These are phyloP conservation scores for Neofusicoccum sp. DNA, from an alignment of 2,329 filamentous ascomycete genomes.

Conservation along the genomic window DNA sequence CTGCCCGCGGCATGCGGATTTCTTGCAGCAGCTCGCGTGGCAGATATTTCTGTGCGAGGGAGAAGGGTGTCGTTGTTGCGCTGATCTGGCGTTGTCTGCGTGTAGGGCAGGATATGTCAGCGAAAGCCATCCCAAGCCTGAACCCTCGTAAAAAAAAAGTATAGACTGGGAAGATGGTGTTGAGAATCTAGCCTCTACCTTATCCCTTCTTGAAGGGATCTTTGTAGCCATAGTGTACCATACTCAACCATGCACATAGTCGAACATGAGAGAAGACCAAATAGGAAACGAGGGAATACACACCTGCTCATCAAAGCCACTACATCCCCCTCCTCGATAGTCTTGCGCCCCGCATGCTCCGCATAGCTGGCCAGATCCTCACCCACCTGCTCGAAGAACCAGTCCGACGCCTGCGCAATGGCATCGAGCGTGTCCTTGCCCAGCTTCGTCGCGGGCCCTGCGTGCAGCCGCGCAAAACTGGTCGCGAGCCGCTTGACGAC, in stretches of 20 bases:
- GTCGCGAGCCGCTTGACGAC: conserved; percentile 74
- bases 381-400: conserved; percentile 87
- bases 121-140: conserved; percentile 19
- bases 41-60: conserved; percentile 79
- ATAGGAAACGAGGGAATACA: conserved; percentile 34
- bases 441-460: conserved; percentile 68
- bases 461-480: conserved; percentile 69
- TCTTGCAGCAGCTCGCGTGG: conserved; percentile 83
- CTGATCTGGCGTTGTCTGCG: conserved; percentile 76
- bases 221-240: conserved; percentile 25
- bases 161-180: conserved; percentile 21
- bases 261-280: conserved; percentile 21
- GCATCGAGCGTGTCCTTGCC: conserved; percentile 73
- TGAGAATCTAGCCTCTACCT: neutral
- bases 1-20: conserved; percentile 67
- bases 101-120: neutral
- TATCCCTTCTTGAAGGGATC: too few relatives aligned
- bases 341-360: conserved; percentile 78
- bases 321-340: conserved; percentile 83
- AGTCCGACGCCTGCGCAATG: conserved; percentile 80
- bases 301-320: conserved; percentile 82
- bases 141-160: conserved; percentile 19
- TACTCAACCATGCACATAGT: conserved; percentile 20
- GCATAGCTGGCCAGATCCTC: conserved; percentile 81
- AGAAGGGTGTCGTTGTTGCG: conserved; percentile 74